Evolutionary conservation across 176 grass and related monocot species (phyloP), one percentile per base, ranked within the genome.

Genomic region (Oryza meyeriana): DNA sequence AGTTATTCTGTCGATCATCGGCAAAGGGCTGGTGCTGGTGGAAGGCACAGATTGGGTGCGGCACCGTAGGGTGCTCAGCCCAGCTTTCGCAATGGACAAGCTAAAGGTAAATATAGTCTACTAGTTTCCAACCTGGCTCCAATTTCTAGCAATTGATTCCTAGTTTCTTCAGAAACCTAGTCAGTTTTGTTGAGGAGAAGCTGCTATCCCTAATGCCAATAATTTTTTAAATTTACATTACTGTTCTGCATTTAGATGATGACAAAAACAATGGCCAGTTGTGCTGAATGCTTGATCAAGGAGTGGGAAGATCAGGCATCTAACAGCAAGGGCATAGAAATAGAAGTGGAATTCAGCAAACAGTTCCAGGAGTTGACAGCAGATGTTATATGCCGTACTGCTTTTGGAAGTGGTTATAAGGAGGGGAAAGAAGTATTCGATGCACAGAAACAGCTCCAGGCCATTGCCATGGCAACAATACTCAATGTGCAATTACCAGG

Each of bases 31-130:
- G n/a, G 8, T 86, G 4, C 4, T 90, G 59, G 52, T 80, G 40
- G 76, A 94, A 28, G 88, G 85, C 20, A 5, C 50, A 0, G 82
- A 88, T 22, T 94, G 91, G 91, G 88, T 45, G 61, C 69, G 91
- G 0, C 91, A 94, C 25, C 78, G 74, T 0, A 83, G 79, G 52
- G 83, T 94, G 1, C 44, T 81, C 26, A 86, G 20, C 34, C 88
- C 88, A 57, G 88, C 88, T 72, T 94, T 94, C 12, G 32, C 78
- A 41, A 88, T 90, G 82, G 88, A 93, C 34, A 93, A 93, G 74
- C 77, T 90, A 4, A 90, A 93, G 81, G 91, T 93, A 28, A 44
- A 5, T 4, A 47, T 14, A 24, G 12, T 71, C 38, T 69, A 22
- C 39, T 45, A 47, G 18, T 72, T 36, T 70, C 67, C n/a, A 41